phyloP scores from a whole-genome alignment of 176 grass and related monocot species.

The Triticum aestivum region DNA sequence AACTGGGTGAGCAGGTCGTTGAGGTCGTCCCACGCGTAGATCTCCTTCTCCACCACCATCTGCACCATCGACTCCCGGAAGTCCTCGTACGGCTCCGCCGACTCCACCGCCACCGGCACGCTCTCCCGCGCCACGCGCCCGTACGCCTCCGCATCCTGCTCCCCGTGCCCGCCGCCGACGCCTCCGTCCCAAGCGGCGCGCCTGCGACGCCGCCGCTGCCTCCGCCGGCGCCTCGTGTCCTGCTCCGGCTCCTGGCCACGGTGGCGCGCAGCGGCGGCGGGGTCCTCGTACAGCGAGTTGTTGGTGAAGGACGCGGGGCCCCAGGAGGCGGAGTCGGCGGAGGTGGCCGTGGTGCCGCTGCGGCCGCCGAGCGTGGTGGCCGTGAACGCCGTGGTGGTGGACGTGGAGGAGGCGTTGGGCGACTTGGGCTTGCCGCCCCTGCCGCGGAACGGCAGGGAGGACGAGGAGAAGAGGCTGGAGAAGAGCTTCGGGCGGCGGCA shows the following conservation, averaged over 20 bases:
- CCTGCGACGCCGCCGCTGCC: slow-evolving; percentile 41
- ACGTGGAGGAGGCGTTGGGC: slow-evolving; percentile 49
- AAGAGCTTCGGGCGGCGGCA: slow-evolving; percentile 79
- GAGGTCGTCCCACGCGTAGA: slow-evolving; percentile 99
- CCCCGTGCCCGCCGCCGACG: neutral
- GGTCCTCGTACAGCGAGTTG: slow-evolving; percentile 69
- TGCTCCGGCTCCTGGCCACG: slow-evolving; percentile 1
- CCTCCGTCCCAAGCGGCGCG: slow-evolving; percentile 11
- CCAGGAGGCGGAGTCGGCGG: slow-evolving; percentile 66
- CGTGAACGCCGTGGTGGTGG: slow-evolving; percentile 60
- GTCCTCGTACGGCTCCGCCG: slow-evolving; percentile 83
- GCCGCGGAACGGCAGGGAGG: slow-evolving; percentile 33
- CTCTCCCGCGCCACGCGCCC: slow-evolving; percentile 63
- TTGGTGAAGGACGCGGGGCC: slow-evolving; percentile 64
- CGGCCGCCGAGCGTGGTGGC: slow-evolving; percentile 48
- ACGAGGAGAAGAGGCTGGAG: slow-evolving; percentile 46
- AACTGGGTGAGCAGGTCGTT: slow-evolving; percentile 92
- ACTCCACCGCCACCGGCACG: slow-evolving; percentile 87
- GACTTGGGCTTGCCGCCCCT: slow-evolving; percentile 46
- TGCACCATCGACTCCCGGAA: slow-evolving; percentile 97
- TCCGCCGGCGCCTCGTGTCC: slow-evolving; percentile 40
- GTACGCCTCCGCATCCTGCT: neutral
- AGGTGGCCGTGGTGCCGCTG: slow-evolving; percentile 45
- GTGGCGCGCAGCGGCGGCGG: neutral
- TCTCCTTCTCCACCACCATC: slow-evolving; percentile 99